Base-by-base conservation (phyloP, 768 basidiomycete species). In the Dioszegia crocea region DNA sequence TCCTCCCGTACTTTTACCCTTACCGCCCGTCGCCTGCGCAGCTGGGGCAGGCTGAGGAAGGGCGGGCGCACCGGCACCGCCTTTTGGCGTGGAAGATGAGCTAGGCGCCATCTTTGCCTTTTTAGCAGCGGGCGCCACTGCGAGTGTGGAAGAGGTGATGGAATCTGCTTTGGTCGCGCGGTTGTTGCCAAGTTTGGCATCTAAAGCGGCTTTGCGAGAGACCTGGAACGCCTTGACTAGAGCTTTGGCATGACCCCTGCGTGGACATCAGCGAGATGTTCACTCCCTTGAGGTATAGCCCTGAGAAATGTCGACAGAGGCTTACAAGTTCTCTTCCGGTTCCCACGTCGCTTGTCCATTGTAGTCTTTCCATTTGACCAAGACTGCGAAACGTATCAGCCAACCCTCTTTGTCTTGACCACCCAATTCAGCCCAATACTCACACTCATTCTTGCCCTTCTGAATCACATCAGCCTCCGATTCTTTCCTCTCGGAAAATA, bases 291-390 rank as follows among this genome's bases (percentile, higher is more conserved):
- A 12, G 29, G 6, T 49, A 4, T n/a, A 30, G 8, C 11, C 27
- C 17, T 24, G 27, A 24, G 19, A 27, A 16, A 19, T 49, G 19
- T 6, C 9, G 12, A 36, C 27, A 49, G 24, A 2, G 3, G 62
- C 73, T 54, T 40, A 76, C 75, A 76, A 66, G 53, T 76, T 63
- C 27, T 63, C 65, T 52, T 76, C 68, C 1, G 68, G 67, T 41
- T 74, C 74, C 73, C 74, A 76, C 10, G 72, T 70, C 50, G 73
- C 70, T 56, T 33, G 33, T 6, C 70, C 67, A 56, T 74, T 72
- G 46, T 76, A 76, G 2, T 73, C 74, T 47, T 73, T 75, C 75
- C 75, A 76, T 4, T 65, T 57, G 23, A 76, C 71, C 30, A 73
- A 63, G 56, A 70, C 73, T 76, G 51, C 16, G n/a, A 43, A 11